Evolutionary conservation across 1,139 yeast genomes (phyloP).

Genomic region (Scheffersomyces insectosa): DNA sequence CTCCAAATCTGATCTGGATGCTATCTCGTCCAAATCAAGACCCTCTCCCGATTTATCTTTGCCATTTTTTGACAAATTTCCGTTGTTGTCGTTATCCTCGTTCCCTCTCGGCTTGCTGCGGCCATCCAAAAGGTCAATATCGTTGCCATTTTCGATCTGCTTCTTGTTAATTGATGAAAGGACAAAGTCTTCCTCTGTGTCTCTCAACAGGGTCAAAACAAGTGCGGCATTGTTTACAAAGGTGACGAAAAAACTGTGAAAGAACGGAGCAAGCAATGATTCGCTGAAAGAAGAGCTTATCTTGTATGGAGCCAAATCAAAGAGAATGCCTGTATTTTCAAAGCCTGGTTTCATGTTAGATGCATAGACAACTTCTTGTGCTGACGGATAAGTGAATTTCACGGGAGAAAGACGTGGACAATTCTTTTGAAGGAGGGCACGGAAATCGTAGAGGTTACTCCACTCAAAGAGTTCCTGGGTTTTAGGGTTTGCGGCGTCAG

Average conservation of each 20-base stretch:
- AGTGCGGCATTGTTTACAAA: conserved; percentile 77
- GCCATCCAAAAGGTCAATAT: neutral
- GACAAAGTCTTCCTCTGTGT: conserved; percentile 82
- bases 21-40: conserved; percentile 53
- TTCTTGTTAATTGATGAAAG: conserved; percentile 47
- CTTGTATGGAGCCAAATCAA: conserved; percentile 20
- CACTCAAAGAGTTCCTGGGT: conserved; percentile 34
- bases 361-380: conserved; percentile 24
- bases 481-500: conserved; percentile 55
- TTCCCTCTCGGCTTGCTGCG: neutral
- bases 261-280: conserved; percentile 38
- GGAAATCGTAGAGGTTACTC: conserved; percentile 60
- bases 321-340: conserved; percentile 23
- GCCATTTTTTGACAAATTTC: conserved; percentile 6
- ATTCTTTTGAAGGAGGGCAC: conserved; percentile 66
- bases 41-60: conserved; percentile 11
- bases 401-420: conserved; percentile 55
- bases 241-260: conserved; percentile 56
- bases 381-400: conserved; percentile 32
- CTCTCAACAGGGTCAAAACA: conserved; percentile 74
- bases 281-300: conserved; percentile 29
- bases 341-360: conserved; percentile 23
- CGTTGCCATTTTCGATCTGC: conserved; percentile 22
- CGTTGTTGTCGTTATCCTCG: conserved; percentile 4
- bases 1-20: conserved; percentile 81